A percentile compares a stretch with the other conserved stretches of the same genome.
Conservation (phyloP, 2,329 filamentous ascomycete species). For the Berkeleyomyces rouxiae region DNA sequence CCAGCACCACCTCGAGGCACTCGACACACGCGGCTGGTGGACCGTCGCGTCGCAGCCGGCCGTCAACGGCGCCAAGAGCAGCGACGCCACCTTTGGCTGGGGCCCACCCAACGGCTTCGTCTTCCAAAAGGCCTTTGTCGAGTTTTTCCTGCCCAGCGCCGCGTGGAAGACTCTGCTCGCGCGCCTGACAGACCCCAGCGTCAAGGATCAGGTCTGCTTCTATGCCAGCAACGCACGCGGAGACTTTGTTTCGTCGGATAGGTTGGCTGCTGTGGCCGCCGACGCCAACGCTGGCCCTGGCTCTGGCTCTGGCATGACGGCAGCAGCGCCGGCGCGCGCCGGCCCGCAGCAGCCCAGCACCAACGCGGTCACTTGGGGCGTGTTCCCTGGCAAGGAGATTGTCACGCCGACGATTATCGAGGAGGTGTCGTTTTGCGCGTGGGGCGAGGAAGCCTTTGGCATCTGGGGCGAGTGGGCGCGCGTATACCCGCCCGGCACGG, state of each 20-base stretch:
- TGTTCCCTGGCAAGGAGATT: conserved; percentile 90
- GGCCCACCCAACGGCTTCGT: conserved; percentile 84
- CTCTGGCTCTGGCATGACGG: not conserved
- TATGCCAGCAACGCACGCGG: conserved; percentile 68
- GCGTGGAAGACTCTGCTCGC: conserved; percentile 55
- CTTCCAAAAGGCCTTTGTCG: conserved; percentile 96
- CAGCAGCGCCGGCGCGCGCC: conserved; percentile 7
- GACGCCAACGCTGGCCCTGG: not conserved
- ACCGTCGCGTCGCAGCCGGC: conserved; percentile 90
- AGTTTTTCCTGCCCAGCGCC: conserved; percentile 67
- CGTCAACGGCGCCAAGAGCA: conserved; percentile 68
- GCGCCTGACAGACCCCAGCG: conserved; percentile 40
- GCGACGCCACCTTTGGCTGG: conserved; percentile 76
- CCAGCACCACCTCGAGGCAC: conserved; percentile 50
- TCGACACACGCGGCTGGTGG: conserved; percentile 84
- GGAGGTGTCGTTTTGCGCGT: conserved; percentile 81
- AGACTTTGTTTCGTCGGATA: conserved; percentile 59
- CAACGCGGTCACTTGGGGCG: conserved; percentile 94
- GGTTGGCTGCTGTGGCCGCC: conserved; percentile 5
- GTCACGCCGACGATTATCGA: conserved; percentile 94
- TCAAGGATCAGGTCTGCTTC: conserved; percentile 58
- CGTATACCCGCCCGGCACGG: conserved; percentile 61
- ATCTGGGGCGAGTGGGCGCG: conserved; percentile 91
- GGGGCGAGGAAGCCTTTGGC: conserved; percentile 88
- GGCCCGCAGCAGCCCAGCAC: conserved; percentile 34